phyloP scores from a whole-genome alignment of 192 early-diverging fungal genomes.

The Entomortierella lignicola region DNA sequence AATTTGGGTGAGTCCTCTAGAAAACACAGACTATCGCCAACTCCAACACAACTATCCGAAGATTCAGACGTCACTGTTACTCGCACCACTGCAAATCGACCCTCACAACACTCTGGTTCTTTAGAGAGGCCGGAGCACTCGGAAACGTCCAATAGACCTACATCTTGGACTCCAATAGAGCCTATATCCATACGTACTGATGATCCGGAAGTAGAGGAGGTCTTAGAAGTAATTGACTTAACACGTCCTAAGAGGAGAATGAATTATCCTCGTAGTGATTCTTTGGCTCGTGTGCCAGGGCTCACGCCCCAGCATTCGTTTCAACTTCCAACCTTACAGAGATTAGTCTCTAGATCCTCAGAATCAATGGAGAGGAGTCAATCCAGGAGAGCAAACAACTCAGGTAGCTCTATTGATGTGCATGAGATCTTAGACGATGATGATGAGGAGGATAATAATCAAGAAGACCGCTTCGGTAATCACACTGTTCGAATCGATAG shows the following conservation, averaged over 20 bases:
- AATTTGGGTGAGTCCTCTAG: not conserved
- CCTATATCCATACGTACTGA: not conserved
- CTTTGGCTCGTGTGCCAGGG: conserved; percentile 31
- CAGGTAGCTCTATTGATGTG: conserved; percentile 15
- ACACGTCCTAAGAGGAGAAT: conserved; percentile 12
- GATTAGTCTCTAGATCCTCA: conserved; percentile 32
- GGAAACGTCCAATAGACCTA: not conserved
- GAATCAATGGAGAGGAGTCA: conserved; percentile 30
- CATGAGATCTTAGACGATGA: conserved; percentile 32
- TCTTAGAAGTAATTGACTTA: conserved; percentile 25
- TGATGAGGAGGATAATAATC: conserved; percentile 9
- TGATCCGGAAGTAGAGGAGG: conserved; percentile 29
- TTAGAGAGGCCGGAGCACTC: not conserved
- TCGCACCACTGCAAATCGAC: not conserved
- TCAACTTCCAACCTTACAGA: conserved; percentile 23
- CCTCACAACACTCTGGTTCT: not conserved
- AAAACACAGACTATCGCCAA: not conserved
- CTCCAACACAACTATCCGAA: conserved; percentile 1
- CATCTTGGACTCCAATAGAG: not conserved
- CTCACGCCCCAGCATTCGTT: conserved; percentile 15
- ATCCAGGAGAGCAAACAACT: conserved; percentile 2
- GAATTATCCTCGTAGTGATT: conserved; percentile 25
- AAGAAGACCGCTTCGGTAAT: conserved; percentile 33
- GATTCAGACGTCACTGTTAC: conserved; percentile 21
- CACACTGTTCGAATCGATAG: conserved; percentile 35